Conservation (phyloP, 345 rosid genomes). For the Pugionium cornutum region DNA sequence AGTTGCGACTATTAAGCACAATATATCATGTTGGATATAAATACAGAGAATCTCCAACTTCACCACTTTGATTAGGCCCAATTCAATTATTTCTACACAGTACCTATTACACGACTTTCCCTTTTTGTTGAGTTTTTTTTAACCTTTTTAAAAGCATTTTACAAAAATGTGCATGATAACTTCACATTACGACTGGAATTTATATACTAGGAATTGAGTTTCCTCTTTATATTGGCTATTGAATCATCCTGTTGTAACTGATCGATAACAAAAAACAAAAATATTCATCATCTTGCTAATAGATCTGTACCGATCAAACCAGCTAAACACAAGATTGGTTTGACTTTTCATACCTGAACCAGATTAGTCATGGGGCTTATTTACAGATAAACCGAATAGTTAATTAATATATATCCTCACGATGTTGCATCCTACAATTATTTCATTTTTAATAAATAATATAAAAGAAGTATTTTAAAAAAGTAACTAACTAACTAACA, state of each 20-base stretch:
- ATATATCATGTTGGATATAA: neutral
- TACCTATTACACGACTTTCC: neutral
- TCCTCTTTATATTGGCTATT: no score
- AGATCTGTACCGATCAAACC: neutral
- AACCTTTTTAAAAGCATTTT: neutral
- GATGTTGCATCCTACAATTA: slow-evolving; percentile 2
- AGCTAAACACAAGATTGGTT: slow-evolving; percentile 6
- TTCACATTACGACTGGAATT: no score
- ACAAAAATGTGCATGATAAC: no score
- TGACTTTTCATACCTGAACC: neutral
- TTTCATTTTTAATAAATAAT: neutral
- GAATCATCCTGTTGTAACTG: no score
- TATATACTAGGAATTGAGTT: no score
- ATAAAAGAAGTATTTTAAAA: no score
- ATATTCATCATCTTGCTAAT: neutral
- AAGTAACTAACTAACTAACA: no score
- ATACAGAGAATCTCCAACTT: slow-evolving; percentile 7
- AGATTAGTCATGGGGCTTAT: slow-evolving; percentile 3
- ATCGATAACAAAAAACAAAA: no score
- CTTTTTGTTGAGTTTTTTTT: neutral
- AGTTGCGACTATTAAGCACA: slow-evolving; percentile 7
- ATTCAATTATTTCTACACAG: neutral
- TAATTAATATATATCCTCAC: neutral
- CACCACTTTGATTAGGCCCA: slow-evolving; percentile 9
- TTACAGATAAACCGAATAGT: neutral